These are phyloP conservation scores for Chionographis japonica DNA, from an alignment of 106 monocot species.

Conservation along the genomic window DNA sequence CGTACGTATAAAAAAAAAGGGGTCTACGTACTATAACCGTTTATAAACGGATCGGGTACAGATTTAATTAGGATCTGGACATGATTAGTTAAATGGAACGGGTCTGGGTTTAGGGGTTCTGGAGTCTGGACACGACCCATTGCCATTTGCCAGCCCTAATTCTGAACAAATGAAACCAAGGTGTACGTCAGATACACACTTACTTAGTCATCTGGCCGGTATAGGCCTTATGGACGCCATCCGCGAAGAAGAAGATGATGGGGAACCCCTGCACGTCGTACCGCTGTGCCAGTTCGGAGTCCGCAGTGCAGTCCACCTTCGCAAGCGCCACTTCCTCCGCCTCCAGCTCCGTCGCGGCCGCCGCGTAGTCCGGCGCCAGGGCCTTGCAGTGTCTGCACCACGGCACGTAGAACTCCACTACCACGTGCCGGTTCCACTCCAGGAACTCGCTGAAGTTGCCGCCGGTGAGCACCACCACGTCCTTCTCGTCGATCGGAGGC, in stretches of 20 bases:
- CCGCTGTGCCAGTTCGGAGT: conserved; percentile 75
- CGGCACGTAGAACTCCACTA: conserved; percentile 99
- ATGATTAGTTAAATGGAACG: no score
- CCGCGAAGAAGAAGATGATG: conserved; percentile 78
- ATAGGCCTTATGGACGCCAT: conserved; percentile 62
- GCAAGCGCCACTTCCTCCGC: conserved; percentile 61
- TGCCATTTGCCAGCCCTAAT: no score
- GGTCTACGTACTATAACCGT: no score
- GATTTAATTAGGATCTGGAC: no score
- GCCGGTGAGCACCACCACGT: conserved; percentile 70
- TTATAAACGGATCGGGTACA: no score
- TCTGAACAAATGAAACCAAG: no score
- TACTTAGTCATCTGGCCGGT: conserved; percentile 58
- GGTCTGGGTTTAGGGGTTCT: no score
- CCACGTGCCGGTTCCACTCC: conserved; percentile 45
- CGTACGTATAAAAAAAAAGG: no score
- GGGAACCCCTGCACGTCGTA: conserved; percentile 92
- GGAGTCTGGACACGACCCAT: no score
- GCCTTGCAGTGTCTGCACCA: conserved; percentile 95
- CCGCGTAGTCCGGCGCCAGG: conserved; percentile 88
- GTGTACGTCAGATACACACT: neutral
- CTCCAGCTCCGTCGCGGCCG: conserved; percentile 69
- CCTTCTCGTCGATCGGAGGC: conserved; percentile 62
- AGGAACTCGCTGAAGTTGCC: conserved; percentile 78
- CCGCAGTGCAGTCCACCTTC: conserved; percentile 89